A percentile compares a stretch with the other conserved stretches of the same genome.
These are phyloP conservation scores for Talaromyces trachyspermus DNA, from an alignment of 495 filamentous ascomycete genomes.

Conservation along the genomic window DNA sequence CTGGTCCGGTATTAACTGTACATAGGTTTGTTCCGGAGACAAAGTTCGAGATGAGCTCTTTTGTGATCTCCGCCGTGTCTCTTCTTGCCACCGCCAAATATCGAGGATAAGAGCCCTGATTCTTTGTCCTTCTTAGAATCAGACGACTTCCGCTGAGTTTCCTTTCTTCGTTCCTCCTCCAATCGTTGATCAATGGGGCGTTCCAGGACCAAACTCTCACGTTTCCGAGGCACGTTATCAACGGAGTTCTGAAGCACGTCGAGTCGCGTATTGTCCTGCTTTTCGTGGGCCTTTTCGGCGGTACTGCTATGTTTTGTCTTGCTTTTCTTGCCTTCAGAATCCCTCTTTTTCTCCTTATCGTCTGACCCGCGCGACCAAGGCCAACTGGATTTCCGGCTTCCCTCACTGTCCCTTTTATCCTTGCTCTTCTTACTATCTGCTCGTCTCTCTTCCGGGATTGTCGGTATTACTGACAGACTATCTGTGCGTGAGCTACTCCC, in stretches of 20 bases:
- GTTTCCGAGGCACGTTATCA: slow-evolving; percentile 55
- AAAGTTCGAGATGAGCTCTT: slow-evolving; percentile 69
- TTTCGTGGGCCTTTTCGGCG: slow-evolving; percentile 46
- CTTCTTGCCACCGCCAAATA: slow-evolving; percentile 86
- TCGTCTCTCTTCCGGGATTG: slow-evolving; percentile 59
- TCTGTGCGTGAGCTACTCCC: slow-evolving; percentile 69
- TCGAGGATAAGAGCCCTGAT: slow-evolving; percentile 71
- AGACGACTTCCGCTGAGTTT: slow-evolving; percentile 59
- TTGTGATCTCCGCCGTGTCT: slow-evolving; percentile 56
- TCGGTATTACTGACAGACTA: slow-evolving; percentile 77
- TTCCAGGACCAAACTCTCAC: slow-evolving; percentile 77
- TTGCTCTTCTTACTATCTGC: slow-evolving; percentile 58
- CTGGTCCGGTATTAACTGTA: slow-evolving; percentile 69
- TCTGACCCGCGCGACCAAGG: slow-evolving; percentile 67
- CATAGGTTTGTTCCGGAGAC: slow-evolving; percentile 72
- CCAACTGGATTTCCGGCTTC: slow-evolving; percentile 72
- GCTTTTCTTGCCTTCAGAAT: slow-evolving; percentile 52
- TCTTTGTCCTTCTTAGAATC: slow-evolving; percentile 88
- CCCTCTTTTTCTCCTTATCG: slow-evolving; percentile 63
- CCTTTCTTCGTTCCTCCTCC: slow-evolving; percentile 79
- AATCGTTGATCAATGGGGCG: slow-evolving; percentile 67
- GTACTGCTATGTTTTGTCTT: slow-evolving; percentile 50
- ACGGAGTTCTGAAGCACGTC: slow-evolving; percentile 79
- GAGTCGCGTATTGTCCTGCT: slow-evolving; percentile 66
- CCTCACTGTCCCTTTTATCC: slow-evolving; percentile 52